phyloP scores from a whole-genome alignment of 1,284 basidiomycete genomes.

The Pterulicium gracile region DNA sequence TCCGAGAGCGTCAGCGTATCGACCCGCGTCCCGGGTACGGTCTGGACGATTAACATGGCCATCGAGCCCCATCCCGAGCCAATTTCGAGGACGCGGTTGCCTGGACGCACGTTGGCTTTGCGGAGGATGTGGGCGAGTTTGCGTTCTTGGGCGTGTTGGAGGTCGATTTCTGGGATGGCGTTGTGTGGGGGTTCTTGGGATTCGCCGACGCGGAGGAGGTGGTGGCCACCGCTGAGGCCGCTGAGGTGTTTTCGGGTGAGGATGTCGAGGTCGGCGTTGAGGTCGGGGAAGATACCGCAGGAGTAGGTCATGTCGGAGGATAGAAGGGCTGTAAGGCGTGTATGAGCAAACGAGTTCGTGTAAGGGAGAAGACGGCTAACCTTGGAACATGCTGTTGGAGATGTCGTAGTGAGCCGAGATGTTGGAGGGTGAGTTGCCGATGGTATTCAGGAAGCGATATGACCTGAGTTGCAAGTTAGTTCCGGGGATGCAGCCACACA shows the following conservation, averaged over 20 bases:
- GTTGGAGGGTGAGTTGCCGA: conserved; percentile 56
- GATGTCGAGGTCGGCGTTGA: conserved; percentile 48
- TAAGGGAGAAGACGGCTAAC: too few relatives aligned
- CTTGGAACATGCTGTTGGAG: conserved; percentile 47
- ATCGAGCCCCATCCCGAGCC: conserved; percentile 78
- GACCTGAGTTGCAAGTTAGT: too few relatives aligned
- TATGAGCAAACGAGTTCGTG: background rate
- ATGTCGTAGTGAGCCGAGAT: conserved; percentile 72
- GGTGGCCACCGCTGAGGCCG: conserved; percentile 23
- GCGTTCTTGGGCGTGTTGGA: conserved; percentile 43
- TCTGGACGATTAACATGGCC: conserved; percentile 20
- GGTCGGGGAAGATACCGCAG: conserved; percentile 58
- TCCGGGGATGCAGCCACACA: too few relatives aligned
- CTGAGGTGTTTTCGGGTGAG: background rate
- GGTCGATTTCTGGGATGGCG: conserved; percentile 5
- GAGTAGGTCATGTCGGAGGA: conserved; percentile 78
- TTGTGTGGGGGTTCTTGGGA: conserved; percentile 5
- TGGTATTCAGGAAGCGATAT: conserved; percentile 51
- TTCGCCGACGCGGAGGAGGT: conserved; percentile 16
- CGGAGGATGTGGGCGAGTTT: conserved; percentile 48
- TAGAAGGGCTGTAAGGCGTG: conserved; percentile 38
- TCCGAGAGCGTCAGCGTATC: conserved; percentile 67
- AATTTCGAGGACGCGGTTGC: conserved; percentile 67
- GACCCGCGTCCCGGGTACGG: background rate
- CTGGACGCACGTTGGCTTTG: conserved; percentile 42